phyloP scores from a whole-genome alignment of 2,329 filamentous ascomycete genomes.

The Arthroderma sp. region DNA sequence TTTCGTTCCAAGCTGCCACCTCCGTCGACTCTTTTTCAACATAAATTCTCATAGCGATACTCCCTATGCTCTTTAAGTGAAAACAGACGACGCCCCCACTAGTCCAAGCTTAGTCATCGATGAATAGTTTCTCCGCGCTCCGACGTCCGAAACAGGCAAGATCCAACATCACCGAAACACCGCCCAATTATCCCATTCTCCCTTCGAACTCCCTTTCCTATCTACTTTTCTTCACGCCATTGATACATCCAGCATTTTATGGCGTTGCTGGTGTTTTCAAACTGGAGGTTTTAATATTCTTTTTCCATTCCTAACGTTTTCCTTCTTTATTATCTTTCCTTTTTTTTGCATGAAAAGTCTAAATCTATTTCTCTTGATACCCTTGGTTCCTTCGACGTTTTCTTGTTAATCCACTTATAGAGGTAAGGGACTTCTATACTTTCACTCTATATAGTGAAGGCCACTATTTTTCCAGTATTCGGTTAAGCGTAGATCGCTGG shows the following conservation, averaged over 20 bases:
- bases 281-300: background rate
- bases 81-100: no score
- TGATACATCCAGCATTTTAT: background rate
- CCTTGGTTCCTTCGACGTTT: background rate
- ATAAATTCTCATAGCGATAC: no score
- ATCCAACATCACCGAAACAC: constrained; percentile 2
- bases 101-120: background rate
- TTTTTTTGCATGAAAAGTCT: background rate
- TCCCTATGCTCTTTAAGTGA: background rate
- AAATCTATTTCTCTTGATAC: background rate
- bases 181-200: background rate
- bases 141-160: background rate
- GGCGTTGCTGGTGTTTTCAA: constrained; percentile 1
- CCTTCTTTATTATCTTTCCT: background rate
- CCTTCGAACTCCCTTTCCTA: background rate
- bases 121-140: background rate
- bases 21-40: no score
- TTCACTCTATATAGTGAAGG: background rate
- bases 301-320: background rate
- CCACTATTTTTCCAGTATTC: background rate
- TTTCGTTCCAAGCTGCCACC: no score
- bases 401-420: background rate
- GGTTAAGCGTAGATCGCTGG: background rate
- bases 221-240: background rate
- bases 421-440: background rate